Evolutionary conservation across 1,139 yeast species (phyloP).

Genomic region (Nadsonia commutata): DNA sequence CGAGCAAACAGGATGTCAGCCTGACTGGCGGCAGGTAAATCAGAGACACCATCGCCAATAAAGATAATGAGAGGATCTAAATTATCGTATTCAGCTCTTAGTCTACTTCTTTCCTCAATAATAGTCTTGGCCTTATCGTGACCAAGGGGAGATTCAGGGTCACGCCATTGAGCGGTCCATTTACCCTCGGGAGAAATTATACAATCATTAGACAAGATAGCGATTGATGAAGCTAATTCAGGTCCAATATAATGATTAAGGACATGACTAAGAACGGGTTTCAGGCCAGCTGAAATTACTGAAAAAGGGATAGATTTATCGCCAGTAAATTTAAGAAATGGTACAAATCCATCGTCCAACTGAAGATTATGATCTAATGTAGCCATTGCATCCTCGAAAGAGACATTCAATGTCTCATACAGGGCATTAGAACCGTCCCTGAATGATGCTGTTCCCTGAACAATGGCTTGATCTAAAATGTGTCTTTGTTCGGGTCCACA

Average conservation of each 20-base stretch:
- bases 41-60: slow-evolving; percentile 33
- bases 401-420: slow-evolving; percentile 30
- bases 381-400: slow-evolving; percentile 40
- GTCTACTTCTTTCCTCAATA: slow-evolving; percentile 24
- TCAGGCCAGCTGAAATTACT: slow-evolving; percentile 54
- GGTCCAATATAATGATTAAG: slow-evolving; percentile 43
- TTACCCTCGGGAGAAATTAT: slow-evolving; percentile 27
- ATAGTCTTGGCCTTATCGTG: slow-evolving; percentile 53
- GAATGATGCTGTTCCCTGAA: slow-evolving; percentile 23
- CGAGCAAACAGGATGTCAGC: slow-evolving; percentile 32
- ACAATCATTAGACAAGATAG: slow-evolving; percentile 47
- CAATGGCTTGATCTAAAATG: slow-evolving; percentile 25
- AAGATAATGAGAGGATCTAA: slow-evolving; percentile 26
- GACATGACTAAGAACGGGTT: slow-evolving; percentile 46
- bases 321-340: slow-evolving; percentile 40
- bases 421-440: slow-evolving; percentile 30
- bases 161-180: slow-evolving; percentile 49
- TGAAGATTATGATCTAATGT: slow-evolving; percentile 36
- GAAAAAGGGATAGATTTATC: slow-evolving; percentile 40
- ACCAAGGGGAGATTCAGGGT: slow-evolving; percentile 42
- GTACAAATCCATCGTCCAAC: slow-evolving; percentile 46
- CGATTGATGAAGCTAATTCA: slow-evolving; percentile 39
- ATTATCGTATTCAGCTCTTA: slow-evolving; percentile 17
- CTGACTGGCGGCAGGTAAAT: slow-evolving; percentile 30
- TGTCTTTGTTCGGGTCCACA: slow-evolving; percentile 28